Evolutionary conservation across 345 rosid species (phyloP), one percentile per base, ranked within the genome.

Genomic region (Kandelia obovata): DNA sequence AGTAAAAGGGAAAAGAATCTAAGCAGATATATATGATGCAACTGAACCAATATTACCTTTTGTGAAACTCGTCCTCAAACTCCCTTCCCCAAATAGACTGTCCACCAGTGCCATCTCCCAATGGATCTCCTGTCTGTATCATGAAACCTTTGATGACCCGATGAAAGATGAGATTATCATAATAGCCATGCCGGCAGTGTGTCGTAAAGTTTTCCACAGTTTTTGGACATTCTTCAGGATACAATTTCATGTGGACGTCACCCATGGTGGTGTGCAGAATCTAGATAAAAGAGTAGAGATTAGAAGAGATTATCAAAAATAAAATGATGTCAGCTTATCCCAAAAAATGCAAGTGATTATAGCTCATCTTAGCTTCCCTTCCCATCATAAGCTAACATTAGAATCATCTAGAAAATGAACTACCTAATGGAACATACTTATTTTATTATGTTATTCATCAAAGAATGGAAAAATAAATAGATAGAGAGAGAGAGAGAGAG

Each of bases 11-110:
- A 26, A 25, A 56, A 25, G 26, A 32, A 34, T 34, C 59, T 25
- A 56, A 56, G 28, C 17, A 56, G 16, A 21, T 21, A 10, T 3
- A 56, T 56, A 25, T 55, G 61, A 68, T 11, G 17, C 11, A 53
- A 62, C 53, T 27, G 19, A 60, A 71, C 5, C 61, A 63, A 64
- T 5, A 52, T 61, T 75, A 95, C 97, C 99, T 96, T 84, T 92
- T 96, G 81, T 96, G 99, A 78, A 96, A 92, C 83, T 96, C 99
- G 47, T 92, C 99, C 82, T 89, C 98, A 51, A 92, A 96, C 81
- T 90, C 99, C 82, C 98, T 89, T 62, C 99, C 99, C 99, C 99
- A 92, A 47, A 96, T 92, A 71, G 99, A 92, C 80, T 96, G 99
- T 62, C 98, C 99, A 68, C 98, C 99, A 57, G 98, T 96, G 61